phyloP scores from a whole-genome alignment of 176 grass and related monocot species.

The Raddia guianensis region DNA sequence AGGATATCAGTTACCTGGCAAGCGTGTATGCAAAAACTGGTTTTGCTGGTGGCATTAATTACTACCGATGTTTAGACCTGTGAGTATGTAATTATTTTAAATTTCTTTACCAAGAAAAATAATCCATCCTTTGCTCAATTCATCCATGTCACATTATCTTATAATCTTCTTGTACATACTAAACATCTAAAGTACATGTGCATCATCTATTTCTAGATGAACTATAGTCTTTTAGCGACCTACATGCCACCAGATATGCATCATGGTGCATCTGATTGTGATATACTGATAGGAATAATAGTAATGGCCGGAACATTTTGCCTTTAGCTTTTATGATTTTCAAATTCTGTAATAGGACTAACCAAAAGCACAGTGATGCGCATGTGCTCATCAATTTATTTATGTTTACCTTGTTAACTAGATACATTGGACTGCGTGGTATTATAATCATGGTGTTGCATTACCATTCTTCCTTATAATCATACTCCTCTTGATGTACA shows the following conservation, averaged over 20 bases:
- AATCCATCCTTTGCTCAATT: not conserved
- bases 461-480: not conserved
- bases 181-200: not conserved
- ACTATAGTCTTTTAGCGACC: not conserved
- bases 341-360: not conserved
- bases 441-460: not conserved
- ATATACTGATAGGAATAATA: not conserved
- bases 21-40: conserved; percentile 61
- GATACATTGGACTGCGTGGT: not conserved
- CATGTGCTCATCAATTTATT: not conserved
- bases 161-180: not conserved
- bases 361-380: not conserved
- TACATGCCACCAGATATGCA: not conserved
- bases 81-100: conserved; percentile 31
- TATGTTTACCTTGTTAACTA: not conserved
- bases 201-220: not conserved
- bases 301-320: not conserved
- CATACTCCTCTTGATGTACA: not conserved
- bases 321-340: not conserved
- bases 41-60: conserved; percentile 55
- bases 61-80: conserved; percentile 56
- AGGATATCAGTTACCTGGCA: conserved; percentile 64
- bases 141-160: not conserved
- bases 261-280: not conserved
- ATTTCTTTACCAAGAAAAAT: not conserved